Percentiles rank a stretch among this genome's conserved stretches.
These are phyloP conservation scores for Pythium biforme DNA, from an alignment of 352 stramenopile species.

Conservation along the genomic window DNA sequence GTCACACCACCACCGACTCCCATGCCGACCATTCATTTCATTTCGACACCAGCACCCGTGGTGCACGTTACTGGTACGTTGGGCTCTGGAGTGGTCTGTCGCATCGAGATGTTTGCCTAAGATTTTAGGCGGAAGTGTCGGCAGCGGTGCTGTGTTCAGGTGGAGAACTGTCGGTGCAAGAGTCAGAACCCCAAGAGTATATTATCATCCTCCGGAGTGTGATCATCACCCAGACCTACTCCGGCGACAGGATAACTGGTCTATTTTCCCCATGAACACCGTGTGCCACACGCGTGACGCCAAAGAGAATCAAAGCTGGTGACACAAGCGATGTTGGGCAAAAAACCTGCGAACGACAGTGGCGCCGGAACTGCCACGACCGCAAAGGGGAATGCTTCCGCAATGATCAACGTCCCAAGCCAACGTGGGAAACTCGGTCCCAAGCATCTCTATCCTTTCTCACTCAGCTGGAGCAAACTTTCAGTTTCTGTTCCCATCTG, in stretches of 20 bases:
- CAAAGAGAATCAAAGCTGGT: neutral
- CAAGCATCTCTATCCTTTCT: neutral
- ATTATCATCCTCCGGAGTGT: neutral
- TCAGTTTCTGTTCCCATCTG: conserved; percentile 12
- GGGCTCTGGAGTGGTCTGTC: neutral
- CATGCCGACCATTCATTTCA: neutral
- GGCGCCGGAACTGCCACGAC: neutral
- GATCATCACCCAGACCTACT: neutral
- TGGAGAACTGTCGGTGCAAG: neutral
- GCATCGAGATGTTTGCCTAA: no score
- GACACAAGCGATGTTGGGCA: no score
- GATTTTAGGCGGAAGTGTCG: neutral
- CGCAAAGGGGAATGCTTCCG: neutral
- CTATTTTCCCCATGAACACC: neutral
- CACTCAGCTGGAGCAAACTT: neutral
- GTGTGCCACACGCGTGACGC: neutral
- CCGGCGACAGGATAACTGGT: neutral
- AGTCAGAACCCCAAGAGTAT: neutral
- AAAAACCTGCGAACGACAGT: no score
- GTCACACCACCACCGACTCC: neutral
- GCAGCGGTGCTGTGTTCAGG: neutral
- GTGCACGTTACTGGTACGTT: no score
- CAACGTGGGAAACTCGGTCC: no score
- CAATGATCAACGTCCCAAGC: no score
- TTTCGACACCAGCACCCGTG: neutral